These are phyloP conservation scores for Boeremia lycopersici DNA, from an alignment of 2,329 filamentous ascomycete genomes.

Conservation along the genomic window DNA sequence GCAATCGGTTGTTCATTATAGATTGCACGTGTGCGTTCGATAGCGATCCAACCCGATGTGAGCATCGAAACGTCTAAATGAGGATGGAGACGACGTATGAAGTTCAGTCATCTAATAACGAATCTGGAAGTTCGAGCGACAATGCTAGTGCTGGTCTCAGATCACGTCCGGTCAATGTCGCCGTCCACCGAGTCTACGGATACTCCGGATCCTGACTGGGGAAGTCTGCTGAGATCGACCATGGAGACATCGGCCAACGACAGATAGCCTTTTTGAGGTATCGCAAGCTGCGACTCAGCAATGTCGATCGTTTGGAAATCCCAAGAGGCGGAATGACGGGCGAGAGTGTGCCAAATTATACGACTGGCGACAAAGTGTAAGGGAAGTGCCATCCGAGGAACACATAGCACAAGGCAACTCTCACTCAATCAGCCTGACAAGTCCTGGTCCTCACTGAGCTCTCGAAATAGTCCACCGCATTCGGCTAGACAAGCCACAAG, in stretches of 20 bases:
- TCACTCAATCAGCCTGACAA: too few species aligned
- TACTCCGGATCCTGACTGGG: neutral
- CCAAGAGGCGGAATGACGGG: neutral
- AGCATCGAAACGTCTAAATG: neutral
- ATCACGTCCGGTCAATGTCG: neutral
- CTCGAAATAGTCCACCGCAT: conserved; percentile 18
- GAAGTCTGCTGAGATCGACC: conserved; percentile 10
- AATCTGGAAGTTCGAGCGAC: neutral
- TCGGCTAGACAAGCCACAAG: conserved; percentile 15
- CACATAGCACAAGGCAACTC: neutral
- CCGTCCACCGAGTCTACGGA: conserved; percentile 1
- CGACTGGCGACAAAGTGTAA: neutral
- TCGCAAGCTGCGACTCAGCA: conserved; percentile 1
- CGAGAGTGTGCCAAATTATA: neutral
- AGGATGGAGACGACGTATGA: neutral
- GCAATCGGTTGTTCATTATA: neutral
- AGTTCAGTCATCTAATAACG: neutral
- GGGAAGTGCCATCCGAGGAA: neutral
- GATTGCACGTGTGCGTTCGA: neutral
- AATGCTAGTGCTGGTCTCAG: neutral
- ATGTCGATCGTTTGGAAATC: neutral
- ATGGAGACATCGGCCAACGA: neutral
- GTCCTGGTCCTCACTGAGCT: neutral
- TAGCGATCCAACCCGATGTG: neutral
- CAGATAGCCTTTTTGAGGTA: neutral